Evolutionary conservation across 1,139 yeast genomes (phyloP), one percentile per base, ranked within the genome.

Genomic region (Yamadazyma atmosphaerica): DNA sequence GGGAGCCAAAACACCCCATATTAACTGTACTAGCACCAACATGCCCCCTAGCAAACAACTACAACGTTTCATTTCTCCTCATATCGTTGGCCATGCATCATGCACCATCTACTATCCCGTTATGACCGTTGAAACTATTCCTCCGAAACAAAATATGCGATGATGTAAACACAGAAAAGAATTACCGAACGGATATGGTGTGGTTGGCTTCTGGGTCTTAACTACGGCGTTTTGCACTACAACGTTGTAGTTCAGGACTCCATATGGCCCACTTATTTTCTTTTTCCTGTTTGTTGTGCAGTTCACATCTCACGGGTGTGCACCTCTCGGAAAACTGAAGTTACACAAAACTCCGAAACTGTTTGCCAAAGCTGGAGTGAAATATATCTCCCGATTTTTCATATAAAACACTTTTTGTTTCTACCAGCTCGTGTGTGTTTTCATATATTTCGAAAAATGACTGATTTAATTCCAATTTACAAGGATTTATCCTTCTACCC

Each of bases 401-500:
- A 23, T 23, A 23, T 23, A 23, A 10, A 23, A 23, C 26, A 23
- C 5, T 26, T 16, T 15, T 28, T 28, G 10, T 12, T 26, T 26
- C 29, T 26, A 4, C 29, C n/a, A 19, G 8, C 9, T 6, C 22
- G 9, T 9, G 9, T 6, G 9, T 6, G 6, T 19, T 19, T 19
- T 9, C 22, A 12, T 17, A 17, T 22, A 27, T 18, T 32, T 12
- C 26, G 33, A 4, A 30, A 25, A 17, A 44, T 45, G 43, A 34
- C 46, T 7, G 44, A 45, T 15, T 33, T 49, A n/a, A 55, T 68
- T 17, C 77, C 77, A 25, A 56, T 55, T 1, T 66, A 59, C 39
- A 42, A 58, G 3, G 65, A 66, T 40, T 51, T 72, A 21, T 49
- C 62, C 4, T 71, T 68, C 46, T 70, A 70, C 43, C 52, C 72